phyloP scores from a whole-genome alignment of 2,329 filamentous ascomycete genomes.

The Colletotrichum sp. region DNA sequence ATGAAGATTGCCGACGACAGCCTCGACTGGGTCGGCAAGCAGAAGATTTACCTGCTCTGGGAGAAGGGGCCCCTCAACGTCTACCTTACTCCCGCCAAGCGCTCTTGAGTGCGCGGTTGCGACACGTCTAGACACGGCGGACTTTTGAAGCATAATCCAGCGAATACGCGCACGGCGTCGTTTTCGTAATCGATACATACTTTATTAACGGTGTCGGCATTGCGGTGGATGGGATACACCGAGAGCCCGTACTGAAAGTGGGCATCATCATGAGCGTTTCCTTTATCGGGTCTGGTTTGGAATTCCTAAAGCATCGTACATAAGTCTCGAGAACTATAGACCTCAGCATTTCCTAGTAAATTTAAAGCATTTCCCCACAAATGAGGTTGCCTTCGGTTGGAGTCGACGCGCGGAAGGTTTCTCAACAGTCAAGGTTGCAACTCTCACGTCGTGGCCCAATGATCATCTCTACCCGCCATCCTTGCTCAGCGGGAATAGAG shows the following conservation, averaged over 20 bases:
- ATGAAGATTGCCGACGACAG: constrained; percentile 39
- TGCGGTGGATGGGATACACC: not conserved
- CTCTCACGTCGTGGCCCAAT: not conserved
- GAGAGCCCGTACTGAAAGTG: not conserved
- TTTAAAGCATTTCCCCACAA: not conserved
- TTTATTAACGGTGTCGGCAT: not conserved
- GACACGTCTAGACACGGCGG: not conserved
- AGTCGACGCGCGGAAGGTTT: not conserved
- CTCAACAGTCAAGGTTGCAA: not conserved
- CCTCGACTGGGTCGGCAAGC: constrained; percentile 35
- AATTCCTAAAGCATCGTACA: not conserved
- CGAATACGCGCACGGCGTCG: not conserved
- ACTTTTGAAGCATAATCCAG: not conserved
- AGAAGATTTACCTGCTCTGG: constrained; percentile 17
- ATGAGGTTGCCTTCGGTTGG: rapidly evolving
- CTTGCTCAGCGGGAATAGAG: not conserved
- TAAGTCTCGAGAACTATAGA: not conserved
- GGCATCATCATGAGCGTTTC: not conserved
- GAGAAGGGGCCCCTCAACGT: constrained; percentile 14
- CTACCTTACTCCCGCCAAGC: constrained; percentile 6
- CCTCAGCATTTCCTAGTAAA: not conserved
- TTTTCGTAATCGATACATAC: not conserved
- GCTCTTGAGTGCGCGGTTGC: not conserved
- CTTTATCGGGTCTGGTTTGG: not conserved
- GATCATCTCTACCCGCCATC: not conserved